Conservation (phyloP, 768 basidiomycete species). For the Termitomyces sp. region DNA sequence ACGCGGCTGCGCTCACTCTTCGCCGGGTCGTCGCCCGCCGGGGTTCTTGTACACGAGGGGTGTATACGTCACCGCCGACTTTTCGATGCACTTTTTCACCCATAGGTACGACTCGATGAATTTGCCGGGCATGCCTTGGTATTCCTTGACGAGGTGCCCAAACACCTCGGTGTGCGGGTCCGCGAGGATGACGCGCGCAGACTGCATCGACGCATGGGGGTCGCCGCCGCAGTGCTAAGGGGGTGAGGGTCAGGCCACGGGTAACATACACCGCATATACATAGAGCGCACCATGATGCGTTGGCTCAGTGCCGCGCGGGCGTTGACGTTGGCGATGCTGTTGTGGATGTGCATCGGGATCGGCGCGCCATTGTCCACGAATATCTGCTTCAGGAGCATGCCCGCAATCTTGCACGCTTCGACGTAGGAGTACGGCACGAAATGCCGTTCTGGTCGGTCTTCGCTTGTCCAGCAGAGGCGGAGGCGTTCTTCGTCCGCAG, state of each 20-base stretch:
- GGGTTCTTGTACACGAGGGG: conserved; percentile 81
- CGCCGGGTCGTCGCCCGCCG: conserved; percentile 73
- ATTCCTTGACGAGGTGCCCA: conserved; percentile 63
- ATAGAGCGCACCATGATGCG: conserved; percentile 55
- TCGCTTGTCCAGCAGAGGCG: conserved; percentile 63
- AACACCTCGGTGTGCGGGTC: conserved; percentile 78
- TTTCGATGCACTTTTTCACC: conserved; percentile 81
- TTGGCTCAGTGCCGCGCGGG: conserved; percentile 55
- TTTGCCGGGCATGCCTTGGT: conserved; percentile 65
- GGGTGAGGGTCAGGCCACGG: too few species aligned
- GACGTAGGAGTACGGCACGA: conserved; percentile 78
- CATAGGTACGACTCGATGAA: conserved; percentile 78
- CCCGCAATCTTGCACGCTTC: conserved; percentile 82
- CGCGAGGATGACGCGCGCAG: conserved; percentile 71
- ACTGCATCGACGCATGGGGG: conserved; percentile 61
- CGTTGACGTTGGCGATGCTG: conserved; percentile 76
- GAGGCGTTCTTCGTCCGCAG: conserved; percentile 69
- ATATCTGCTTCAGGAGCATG: conserved; percentile 70
- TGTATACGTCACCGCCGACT: conserved; percentile 57
- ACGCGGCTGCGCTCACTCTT: conserved; percentile 54
- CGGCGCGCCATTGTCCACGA: conserved; percentile 56
- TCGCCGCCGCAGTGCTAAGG: conserved; percentile 87
- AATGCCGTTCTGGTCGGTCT: conserved; percentile 69
- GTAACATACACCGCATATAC: too few species aligned
- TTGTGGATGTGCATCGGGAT: conserved; percentile 78